Evolutionary conservation across 164 flowering plant genomes (phyloP).

Genomic region (Paratinospora sagittata): DNA sequence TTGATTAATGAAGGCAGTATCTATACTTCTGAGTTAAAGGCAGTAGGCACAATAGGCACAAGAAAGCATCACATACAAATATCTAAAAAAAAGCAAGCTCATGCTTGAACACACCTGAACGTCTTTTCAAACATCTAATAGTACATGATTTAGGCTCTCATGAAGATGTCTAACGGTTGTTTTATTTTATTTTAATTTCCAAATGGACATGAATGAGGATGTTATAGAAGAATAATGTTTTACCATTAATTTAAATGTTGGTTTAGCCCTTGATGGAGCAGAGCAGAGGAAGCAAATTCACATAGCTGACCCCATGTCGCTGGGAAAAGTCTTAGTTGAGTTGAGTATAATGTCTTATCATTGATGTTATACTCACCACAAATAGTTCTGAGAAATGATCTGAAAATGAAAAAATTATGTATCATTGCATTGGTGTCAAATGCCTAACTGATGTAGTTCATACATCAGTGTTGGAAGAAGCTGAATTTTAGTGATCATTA

Average conservation of each 20-base stretch:
- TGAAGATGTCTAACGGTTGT: neutral
- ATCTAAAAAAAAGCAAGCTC: neutral
- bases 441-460: neutral
- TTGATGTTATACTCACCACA: no score
- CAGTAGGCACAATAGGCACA: neutral
- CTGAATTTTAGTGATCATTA: neutral
- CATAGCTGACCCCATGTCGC: no score
- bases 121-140: neutral
- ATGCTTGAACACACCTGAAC: neutral
- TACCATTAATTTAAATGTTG: no score
- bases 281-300: no score
- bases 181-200: no score
- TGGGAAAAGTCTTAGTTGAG: no score
- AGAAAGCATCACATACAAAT: neutral
- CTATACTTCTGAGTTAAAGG: neutral
- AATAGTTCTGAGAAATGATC: neutral
- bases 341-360: no score
- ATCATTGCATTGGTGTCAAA: neutral
- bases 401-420: neutral
- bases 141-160: neutral
- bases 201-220: no score
- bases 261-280: no score
- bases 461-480: neutral
- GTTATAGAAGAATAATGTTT: no score
- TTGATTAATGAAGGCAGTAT: neutral